Conservation (phyloP, 2,329 filamentous ascomycete genomes). For the Colletotrichum orchidophilum region DNA sequence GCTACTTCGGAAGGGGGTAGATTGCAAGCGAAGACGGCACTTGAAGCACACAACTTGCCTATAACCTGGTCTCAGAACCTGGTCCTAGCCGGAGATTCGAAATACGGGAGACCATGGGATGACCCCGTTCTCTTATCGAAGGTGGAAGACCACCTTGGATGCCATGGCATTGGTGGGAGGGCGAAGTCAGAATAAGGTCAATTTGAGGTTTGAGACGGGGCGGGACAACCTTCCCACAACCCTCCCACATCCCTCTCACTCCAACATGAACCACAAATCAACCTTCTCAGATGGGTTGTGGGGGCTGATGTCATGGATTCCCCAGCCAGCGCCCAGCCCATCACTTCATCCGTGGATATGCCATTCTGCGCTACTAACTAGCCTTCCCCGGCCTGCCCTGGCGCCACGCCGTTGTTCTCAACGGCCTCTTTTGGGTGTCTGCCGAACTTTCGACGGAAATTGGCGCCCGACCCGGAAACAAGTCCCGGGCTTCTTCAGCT, state of each 20-base stretch:
- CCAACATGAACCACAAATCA: background rate
- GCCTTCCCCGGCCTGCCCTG: background rate
- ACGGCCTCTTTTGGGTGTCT: conserved; percentile 5
- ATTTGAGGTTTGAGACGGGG: background rate
- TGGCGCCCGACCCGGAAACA: background rate
- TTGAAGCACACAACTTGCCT: background rate
- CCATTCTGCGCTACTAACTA: background rate
- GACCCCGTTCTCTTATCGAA: conserved; percentile 3
- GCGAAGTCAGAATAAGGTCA: conserved; percentile 22
- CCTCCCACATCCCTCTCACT: background rate
- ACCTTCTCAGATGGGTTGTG: too few relatives aligned
- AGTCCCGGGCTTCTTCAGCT: background rate
- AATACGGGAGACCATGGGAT: background rate
- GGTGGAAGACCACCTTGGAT: background rate
- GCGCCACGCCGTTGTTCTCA: conserved; percentile 1
- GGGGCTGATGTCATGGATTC: conserved; percentile 21
- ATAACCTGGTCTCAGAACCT: background rate
- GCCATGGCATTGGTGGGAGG: background rate
- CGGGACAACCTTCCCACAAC: background rate
- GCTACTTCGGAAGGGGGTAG: background rate
- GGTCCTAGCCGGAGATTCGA: background rate
- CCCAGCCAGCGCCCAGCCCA: conserved; percentile 2
- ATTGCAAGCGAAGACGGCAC: background rate
- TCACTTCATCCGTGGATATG: background rate
- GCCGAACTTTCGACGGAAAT: background rate